Percentiles rank a stretch among this genome's conserved stretches.
Evolutionary conservation across 257 asterid genomes (phyloP).

Genomic region (Ajuga chamaepitys): DNA sequence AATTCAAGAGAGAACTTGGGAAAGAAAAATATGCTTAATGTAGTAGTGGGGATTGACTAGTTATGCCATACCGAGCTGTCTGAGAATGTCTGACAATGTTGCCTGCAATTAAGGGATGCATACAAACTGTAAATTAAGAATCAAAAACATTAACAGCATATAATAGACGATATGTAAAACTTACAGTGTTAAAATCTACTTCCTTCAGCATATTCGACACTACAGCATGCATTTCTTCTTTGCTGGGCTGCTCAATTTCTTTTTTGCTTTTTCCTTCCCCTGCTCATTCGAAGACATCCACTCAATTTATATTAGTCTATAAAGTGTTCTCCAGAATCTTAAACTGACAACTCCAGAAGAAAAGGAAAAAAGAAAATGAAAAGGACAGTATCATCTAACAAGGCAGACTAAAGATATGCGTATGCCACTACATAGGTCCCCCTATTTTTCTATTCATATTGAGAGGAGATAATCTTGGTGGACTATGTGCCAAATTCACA

Average conservation of each 20-base stretch:
- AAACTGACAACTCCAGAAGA: not conserved
- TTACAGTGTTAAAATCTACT: slow-evolving; percentile 81
- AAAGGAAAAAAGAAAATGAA: not conserved
- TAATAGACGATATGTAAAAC: slow-evolving; percentile 13
- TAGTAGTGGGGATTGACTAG: not conserved
- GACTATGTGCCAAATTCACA: not conserved
- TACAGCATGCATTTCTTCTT: slow-evolving; percentile 56
- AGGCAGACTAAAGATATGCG: no score
- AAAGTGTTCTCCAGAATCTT: not conserved
- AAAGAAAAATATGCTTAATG: not conserved
- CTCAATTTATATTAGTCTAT: not conserved
- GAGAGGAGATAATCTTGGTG: not conserved
- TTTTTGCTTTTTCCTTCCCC: slow-evolving; percentile 40
- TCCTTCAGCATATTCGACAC: slow-evolving; percentile 60
- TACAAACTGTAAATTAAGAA: slow-evolving; percentile 10
- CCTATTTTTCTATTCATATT: not conserved
- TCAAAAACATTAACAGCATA: not conserved
- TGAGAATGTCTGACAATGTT: slow-evolving; percentile 78
- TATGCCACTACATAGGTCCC: not conserved
- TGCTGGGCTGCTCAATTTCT: slow-evolving; percentile 52
- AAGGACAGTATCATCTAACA: not conserved
- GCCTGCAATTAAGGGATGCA: slow-evolving; percentile 48
- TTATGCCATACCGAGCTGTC: slow-evolving; percentile 60
- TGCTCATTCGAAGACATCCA: slow-evolving; percentile 8
- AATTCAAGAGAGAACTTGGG: not conserved